These are phyloP conservation scores for Camellia oleifera DNA, from an alignment of 179 eudicot species.

Conservation along the genomic window DNA sequence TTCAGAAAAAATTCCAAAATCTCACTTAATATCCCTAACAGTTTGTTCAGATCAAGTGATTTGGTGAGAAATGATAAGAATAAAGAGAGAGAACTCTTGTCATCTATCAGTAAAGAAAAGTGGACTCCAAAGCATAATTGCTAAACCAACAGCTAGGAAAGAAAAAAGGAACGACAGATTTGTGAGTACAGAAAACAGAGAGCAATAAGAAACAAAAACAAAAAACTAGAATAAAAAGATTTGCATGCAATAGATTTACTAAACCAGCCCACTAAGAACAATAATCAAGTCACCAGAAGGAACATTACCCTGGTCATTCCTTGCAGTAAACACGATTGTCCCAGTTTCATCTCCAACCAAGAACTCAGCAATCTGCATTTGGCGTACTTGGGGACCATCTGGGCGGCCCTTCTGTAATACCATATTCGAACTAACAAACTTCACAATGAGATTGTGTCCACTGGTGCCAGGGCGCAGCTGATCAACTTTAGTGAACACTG, in stretches of 20 bases:
- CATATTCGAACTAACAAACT: conserved; percentile 38
- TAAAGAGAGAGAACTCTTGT: too few species aligned
- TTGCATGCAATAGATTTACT: not conserved
- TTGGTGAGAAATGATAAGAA: too few species aligned
- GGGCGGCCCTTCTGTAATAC: conserved; percentile 45
- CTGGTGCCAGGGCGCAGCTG: conserved; percentile 46
- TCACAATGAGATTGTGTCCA: conserved; percentile 46
- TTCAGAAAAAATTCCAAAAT: too few species aligned
- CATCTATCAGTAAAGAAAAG: not conserved
- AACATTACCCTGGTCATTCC: conserved; percentile 47
- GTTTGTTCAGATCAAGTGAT: too few species aligned
- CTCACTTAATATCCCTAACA: too few species aligned
- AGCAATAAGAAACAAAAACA: not conserved
- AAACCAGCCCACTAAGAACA: not conserved
- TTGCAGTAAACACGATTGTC: conserved; percentile 46
- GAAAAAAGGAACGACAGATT: not conserved
- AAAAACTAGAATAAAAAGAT: not conserved
- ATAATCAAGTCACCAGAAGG: not conserved
- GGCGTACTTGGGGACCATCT: conserved; percentile 39
- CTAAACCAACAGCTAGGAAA: not conserved
- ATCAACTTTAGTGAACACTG: conserved; percentile 51
- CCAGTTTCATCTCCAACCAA: conserved; percentile 58
- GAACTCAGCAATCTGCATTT: conserved; percentile 46
- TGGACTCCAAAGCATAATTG: not conserved
- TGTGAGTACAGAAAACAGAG: not conserved